These are phyloP conservation scores for Picochlorum sp. DNA, from an alignment of 139 green algal species.

Conservation along the genomic window DNA sequence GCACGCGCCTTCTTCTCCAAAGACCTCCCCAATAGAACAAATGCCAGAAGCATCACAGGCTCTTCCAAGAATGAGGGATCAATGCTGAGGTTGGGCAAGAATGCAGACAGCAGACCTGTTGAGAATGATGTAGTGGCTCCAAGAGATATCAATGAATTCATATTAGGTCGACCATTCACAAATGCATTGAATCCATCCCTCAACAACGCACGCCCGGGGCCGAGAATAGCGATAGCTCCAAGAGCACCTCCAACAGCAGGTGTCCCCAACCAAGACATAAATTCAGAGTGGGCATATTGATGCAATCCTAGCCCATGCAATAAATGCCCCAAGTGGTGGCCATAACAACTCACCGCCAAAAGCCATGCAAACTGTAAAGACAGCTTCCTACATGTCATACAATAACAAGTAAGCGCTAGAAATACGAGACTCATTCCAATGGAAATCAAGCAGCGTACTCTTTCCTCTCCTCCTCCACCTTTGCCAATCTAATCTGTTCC, in stretches of 20 bases:
- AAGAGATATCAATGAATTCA: constrained; percentile 86
- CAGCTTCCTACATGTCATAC: background rate
- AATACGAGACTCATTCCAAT: no score
- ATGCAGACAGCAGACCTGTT: constrained; percentile 28
- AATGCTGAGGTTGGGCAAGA: constrained; percentile 42
- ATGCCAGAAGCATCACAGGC: constrained; percentile 93
- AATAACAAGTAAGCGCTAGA: no score
- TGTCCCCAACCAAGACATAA: constrained; percentile 55
- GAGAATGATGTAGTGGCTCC: constrained; percentile 61
- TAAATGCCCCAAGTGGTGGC: constrained; percentile 75
- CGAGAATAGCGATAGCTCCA: constrained; percentile 66
- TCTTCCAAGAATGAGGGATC: constrained; percentile 80
- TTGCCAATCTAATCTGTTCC: constrained; percentile 29
- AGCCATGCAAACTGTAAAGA: constrained; percentile 56
- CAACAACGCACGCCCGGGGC: constrained; percentile 62
- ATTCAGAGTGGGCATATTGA: constrained; percentile 26
- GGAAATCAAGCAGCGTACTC: no score
- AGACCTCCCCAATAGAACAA: constrained; percentile 80
- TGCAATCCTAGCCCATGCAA: constrained; percentile 46
- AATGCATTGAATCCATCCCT: constrained; percentile 59
- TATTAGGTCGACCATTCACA: constrained; percentile 69
- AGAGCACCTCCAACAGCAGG: constrained; percentile 53
- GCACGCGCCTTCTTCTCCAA: constrained; percentile 64
- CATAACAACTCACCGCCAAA: constrained; percentile 70
- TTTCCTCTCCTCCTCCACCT: constrained; percentile 16